Conservation (phyloP, 345 rosid genomes). For the Ceriops tagal region DNA sequence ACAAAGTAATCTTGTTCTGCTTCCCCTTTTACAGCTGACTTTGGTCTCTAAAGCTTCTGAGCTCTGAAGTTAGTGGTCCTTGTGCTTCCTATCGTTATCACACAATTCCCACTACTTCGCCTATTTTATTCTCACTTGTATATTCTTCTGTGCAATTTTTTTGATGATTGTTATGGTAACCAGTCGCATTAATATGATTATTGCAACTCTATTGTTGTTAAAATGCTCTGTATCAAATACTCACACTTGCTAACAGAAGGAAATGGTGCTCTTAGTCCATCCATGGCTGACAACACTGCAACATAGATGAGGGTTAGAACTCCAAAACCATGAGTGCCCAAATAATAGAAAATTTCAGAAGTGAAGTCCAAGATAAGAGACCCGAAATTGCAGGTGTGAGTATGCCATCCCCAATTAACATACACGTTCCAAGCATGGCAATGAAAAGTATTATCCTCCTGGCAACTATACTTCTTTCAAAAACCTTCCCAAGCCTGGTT, state of each 20-base stretch:
- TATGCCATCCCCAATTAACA: conserved; percentile 89
- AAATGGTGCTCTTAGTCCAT: conserved; percentile 55
- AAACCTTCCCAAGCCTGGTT: conserved; percentile 48
- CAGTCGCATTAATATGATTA: not conserved
- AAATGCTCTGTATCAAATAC: conserved; percentile 10
- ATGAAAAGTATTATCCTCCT: conserved; percentile 56
- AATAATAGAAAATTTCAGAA: not conserved
- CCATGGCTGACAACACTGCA: conserved; percentile 66
- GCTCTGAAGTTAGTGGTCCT: too few relatives aligned
- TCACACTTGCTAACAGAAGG: conserved; percentile 57
- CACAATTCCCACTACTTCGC: too few relatives aligned
- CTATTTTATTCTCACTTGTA: too few relatives aligned
- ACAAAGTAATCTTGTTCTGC: too few relatives aligned
- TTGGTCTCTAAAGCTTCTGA: too few relatives aligned
- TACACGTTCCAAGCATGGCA: conserved; percentile 85
- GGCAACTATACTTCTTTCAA: conserved; percentile 55
- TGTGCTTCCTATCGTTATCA: too few relatives aligned
- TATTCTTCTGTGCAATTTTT: too few relatives aligned
- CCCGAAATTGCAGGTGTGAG: conserved; percentile 93
- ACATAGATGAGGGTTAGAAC: not conserved
- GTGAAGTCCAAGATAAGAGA: not conserved
- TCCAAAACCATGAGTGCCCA: not conserved
- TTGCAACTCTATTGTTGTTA: not conserved
- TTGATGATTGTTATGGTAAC: not conserved
- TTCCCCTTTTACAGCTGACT: too few relatives aligned